These are phyloP conservation scores for Rhodotorula glutinis DNA, from an alignment of 1,284 basidiomycete genomes.

Conservation along the genomic window DNA sequence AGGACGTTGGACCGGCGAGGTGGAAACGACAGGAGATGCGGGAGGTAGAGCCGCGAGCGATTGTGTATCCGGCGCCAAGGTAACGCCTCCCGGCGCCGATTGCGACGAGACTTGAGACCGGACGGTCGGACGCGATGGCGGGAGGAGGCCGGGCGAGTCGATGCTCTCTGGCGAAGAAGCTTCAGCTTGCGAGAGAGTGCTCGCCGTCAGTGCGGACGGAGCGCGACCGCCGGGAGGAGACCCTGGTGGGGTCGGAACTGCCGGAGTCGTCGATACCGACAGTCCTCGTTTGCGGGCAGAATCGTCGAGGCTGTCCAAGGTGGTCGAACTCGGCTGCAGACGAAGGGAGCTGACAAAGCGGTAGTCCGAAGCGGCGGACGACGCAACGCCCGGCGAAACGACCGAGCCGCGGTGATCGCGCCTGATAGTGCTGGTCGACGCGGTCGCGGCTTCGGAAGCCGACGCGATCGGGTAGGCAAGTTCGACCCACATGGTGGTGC, in stretches of 20 bases:
- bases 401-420: background rate
- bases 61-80: background rate
- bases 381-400: constrained; percentile 15
- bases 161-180: background rate
- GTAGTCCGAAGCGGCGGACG: constrained; percentile 19
- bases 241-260: background rate
- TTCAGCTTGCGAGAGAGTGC: no score
- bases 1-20: constrained; percentile 14
- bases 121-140: background rate
- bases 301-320: constrained; percentile 18
- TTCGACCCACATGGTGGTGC: constrained; percentile 72
- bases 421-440: background rate
- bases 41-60: background rate
- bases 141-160: constrained; percentile 8
- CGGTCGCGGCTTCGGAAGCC: background rate
- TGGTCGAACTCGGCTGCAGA: constrained; percentile 5
- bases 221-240: background rate
- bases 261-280: constrained; percentile 9
- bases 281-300: background rate
- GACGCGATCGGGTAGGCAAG: constrained; percentile 49
- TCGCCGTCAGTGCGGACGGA: background rate
- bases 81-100: background rate
- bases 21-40: background rate
- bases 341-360: constrained; percentile 29
- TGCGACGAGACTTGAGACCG: background rate